phyloP scores from a whole-genome alignment of 208 protist species.

The Trypanosoma caninum region DNA sequence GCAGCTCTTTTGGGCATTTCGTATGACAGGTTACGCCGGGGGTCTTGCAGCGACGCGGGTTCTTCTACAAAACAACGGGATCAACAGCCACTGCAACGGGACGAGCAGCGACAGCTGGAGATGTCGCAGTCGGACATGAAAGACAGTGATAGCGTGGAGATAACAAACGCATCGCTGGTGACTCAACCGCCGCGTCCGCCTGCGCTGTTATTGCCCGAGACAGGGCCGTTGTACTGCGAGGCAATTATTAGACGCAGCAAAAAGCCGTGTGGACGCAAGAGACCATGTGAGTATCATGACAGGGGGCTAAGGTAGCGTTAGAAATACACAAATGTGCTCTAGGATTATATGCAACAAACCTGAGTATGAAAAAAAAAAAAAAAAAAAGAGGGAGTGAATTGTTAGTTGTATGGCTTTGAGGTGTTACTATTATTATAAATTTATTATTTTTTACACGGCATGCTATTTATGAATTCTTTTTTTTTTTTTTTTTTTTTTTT shows the following conservation, averaged over 20 bases:
- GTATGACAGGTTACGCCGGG: neutral
- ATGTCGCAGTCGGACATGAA: neutral
- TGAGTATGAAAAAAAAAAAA: neutral
- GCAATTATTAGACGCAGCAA: conserved; percentile 46
- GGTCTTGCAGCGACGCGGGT: neutral
- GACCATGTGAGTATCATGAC: conserved; percentile 54
- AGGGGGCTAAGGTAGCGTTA: conserved; percentile 13
- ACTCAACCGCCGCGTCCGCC: conserved; percentile 2
- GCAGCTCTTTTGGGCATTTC: conserved; percentile 5
- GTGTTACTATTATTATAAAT: too few species aligned
- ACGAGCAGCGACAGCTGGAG: neutral
- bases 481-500: too few species aligned
- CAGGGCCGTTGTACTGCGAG: conserved; percentile 29
- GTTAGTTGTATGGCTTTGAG: too few species aligned
- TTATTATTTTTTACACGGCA: too few species aligned
- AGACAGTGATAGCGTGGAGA: neutral
- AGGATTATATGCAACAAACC: too few species aligned
- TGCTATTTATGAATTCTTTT: too few species aligned
- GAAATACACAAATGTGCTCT: too few species aligned
- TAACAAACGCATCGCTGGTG: neutral
- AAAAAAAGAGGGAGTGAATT: neutral
- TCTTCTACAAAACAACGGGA: neutral
- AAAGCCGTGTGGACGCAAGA: conserved; percentile 39
- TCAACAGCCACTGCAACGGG: neutral
- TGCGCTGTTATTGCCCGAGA: neutral